Evolutionary conservation across 1,139 yeast species (phyloP).

Genomic region (Candida glucosophila): DNA sequence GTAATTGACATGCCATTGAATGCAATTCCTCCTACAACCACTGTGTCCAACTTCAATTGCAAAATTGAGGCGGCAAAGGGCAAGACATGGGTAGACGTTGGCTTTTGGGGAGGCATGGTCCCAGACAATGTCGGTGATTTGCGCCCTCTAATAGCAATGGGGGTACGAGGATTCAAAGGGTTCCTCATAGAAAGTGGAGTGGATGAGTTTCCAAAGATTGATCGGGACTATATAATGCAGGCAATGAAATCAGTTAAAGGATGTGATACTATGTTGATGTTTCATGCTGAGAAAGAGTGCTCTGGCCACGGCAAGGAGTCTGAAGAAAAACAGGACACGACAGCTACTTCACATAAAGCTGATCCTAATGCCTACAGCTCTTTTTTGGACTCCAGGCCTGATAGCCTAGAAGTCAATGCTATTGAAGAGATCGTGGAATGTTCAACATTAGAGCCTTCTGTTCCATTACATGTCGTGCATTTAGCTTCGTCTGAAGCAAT

Average conservation of each 20-base stretch:
- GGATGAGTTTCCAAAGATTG: conserved; percentile 84
- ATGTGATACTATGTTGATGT: conserved; percentile 67
- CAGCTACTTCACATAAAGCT: conserved; percentile 11
- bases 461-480: conserved; percentile 82
- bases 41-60: conserved; percentile 60
- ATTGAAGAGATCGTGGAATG: conserved; percentile 61
- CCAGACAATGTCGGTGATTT: conserved; percentile 68
- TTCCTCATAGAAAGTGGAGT: conserved; percentile 89
- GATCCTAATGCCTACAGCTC: conserved; percentile 68
- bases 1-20: conserved; percentile 94
- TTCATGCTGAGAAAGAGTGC: conserved; percentile 83
- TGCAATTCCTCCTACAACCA: conserved; percentile 93
- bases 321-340: conserved; percentile 6
- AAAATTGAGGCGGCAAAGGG: conserved; percentile 73
- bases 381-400: conserved; percentile 81
- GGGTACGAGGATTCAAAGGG: conserved; percentile 89
- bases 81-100: conserved; percentile 89
- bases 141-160: conserved; percentile 67
- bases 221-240: conserved; percentile 46
- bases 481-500: conserved; percentile 78
- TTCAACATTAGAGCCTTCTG: conserved; percentile 50
- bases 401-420: conserved; percentile 77
- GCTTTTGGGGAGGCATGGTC: conserved; percentile 92
- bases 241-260: conserved; percentile 61
- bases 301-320: conserved; percentile 21